Evolutionary conservation across 2,329 filamentous ascomycete species (phyloP).

Genomic region (Pyrenophora seminiperda): DNA sequence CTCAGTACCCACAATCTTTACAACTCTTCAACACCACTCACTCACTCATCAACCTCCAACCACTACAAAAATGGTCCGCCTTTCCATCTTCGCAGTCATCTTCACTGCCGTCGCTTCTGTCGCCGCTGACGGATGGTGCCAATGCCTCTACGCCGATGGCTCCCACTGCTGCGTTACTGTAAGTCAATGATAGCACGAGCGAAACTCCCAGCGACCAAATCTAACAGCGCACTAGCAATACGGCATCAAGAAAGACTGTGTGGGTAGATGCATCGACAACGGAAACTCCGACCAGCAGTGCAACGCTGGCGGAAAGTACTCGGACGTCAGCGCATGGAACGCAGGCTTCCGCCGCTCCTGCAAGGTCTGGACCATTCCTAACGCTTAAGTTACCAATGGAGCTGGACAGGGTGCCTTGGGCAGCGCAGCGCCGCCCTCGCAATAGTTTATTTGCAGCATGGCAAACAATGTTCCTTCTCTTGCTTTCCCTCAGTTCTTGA

Average conservation of each 20-base stretch:
- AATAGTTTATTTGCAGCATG: too few species aligned
- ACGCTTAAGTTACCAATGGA: too few species aligned
- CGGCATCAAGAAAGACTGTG: not conserved
- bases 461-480: too few species aligned
- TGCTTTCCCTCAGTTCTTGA: too few species aligned
- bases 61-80: conserved; percentile 7
- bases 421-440: too few species aligned
- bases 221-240: not conserved
- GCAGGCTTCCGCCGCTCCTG: conserved; percentile 27
- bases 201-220: not conserved
- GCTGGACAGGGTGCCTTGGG: too few species aligned
- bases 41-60: not conserved
- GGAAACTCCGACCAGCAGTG: conserved; percentile 4
- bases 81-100: conserved; percentile 1
- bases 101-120: conserved; percentile 4
- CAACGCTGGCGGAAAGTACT: conserved; percentile 11
- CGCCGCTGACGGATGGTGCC: conserved; percentile 7
- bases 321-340: conserved; percentile 2
- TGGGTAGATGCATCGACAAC: not conserved
- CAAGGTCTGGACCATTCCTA: too few species aligned
- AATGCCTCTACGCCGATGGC: conserved; percentile 8
- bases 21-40: not conserved
- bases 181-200: not conserved
- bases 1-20: not conserved
- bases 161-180: conserved; percentile 12